Evolutionary conservation across 257 asterid species (phyloP).

Genomic region (Thymus mandschuricus): DNA sequence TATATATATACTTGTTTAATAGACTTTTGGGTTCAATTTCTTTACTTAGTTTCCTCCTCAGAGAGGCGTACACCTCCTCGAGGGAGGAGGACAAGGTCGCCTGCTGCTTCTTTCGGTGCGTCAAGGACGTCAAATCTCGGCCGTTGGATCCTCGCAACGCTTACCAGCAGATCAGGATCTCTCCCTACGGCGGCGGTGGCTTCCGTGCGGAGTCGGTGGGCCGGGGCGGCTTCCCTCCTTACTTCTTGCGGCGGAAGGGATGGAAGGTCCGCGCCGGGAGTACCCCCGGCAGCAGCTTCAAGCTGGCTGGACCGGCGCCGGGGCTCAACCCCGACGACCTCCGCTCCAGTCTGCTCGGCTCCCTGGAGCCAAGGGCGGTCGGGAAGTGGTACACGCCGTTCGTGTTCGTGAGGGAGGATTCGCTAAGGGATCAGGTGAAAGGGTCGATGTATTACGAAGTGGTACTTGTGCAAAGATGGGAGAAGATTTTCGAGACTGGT

Average conservation of each 20-base stretch:
- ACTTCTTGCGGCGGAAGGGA: slow-evolving; percentile 41
- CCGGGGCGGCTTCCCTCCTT: slow-evolving; percentile 50
- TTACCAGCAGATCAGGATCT: slow-evolving; percentile 53
- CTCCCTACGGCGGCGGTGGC: background rate
- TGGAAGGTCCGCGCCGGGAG: slow-evolving; percentile 41
- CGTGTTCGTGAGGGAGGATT: slow-evolving; percentile 54
- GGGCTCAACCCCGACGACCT: slow-evolving; percentile 40
- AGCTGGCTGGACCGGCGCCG: slow-evolving; percentile 32
- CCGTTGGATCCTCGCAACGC: slow-evolving; percentile 56
- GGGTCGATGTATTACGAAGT: slow-evolving; percentile 50
- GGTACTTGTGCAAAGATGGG: slow-evolving; percentile 62
- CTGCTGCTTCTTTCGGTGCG: slow-evolving; percentile 46
- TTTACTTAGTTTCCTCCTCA: slow-evolving; percentile 1
- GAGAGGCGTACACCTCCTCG: slow-evolving; percentile 66
- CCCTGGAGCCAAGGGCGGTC: slow-evolving; percentile 19
- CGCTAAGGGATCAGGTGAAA: slow-evolving; percentile 43
- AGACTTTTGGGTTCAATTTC: too few species aligned
- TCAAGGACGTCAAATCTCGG: slow-evolving; percentile 47
- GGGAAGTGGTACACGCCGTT: slow-evolving; percentile 74
- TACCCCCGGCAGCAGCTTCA: slow-evolving; percentile 28
- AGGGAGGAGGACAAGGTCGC: slow-evolving; percentile 52
- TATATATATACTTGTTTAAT: too few species aligned
- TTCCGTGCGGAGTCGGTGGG: slow-evolving; percentile 41
- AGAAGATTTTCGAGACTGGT: slow-evolving; percentile 34
- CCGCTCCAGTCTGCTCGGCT: slow-evolving; percentile 34